These are phyloP conservation scores for Diaporthe ilicicola DNA, from an alignment of 2,329 filamentous ascomycete species.

Conservation along the genomic window DNA sequence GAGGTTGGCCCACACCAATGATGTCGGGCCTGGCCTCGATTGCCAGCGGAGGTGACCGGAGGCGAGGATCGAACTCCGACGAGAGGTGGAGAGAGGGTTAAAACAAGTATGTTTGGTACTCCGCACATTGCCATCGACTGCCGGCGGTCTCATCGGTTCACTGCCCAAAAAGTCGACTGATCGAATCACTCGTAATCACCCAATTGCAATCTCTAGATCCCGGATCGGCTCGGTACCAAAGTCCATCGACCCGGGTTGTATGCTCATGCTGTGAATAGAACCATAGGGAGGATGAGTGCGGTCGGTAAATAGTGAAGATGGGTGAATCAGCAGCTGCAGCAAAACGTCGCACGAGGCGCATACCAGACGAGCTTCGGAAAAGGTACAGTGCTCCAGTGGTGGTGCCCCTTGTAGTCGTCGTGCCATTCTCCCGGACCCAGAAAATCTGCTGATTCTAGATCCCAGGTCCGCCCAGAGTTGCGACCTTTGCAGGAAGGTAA, in stretches of 20 bases:
- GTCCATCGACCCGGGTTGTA: background rate
- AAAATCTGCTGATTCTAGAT: constrained; percentile 21
- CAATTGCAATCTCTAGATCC: background rate
- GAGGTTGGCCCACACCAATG: constrained; percentile 2
- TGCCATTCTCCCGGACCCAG: constrained; percentile 9
- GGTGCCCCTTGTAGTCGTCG: constrained; percentile 3
- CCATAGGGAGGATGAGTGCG: background rate
- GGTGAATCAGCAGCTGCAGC: constrained; percentile 23
- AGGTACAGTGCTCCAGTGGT: background rate
- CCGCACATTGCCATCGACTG: constrained; percentile 5
- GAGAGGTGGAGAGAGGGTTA: background rate
- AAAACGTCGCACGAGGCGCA: constrained; percentile 43
- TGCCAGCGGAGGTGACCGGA: background rate
- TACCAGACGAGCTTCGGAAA: constrained; percentile 47
- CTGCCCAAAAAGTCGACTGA: background rate
- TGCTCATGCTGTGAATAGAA: background rate
- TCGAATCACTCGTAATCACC: background rate
- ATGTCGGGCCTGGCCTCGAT: background rate
- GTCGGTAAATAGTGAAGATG: constrained; percentile 2
- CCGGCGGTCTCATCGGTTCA: constrained; percentile 11
- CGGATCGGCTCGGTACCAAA: background rate
- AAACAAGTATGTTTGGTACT: constrained; percentile 19
- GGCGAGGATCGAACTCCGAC: background rate
- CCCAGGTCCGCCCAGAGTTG: constrained; percentile 45
- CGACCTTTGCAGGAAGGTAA: constrained; percentile 46